These are phyloP conservation scores for Coemansia sp. DNA, from an alignment of 192 early-diverging fungal genomes.

Conservation along the genomic window DNA sequence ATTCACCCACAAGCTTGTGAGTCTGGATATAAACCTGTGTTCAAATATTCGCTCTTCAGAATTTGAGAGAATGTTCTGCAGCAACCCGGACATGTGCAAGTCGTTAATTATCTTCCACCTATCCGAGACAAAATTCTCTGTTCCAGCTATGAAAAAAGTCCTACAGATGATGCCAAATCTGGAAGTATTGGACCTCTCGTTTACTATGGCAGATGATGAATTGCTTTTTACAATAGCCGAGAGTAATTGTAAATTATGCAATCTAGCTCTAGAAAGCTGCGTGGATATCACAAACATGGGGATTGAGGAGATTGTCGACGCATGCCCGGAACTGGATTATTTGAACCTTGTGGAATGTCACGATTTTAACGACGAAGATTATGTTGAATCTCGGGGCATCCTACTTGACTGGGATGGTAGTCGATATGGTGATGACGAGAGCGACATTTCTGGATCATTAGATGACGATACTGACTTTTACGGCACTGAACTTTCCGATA, in stretches of 20 bases:
- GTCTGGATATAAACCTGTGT: slow-evolving; percentile 26
- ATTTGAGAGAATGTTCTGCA: slow-evolving; percentile 4
- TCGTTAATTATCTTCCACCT: slow-evolving; percentile 10
- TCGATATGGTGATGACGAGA: background rate
- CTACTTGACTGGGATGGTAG: background rate
- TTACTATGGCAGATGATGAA: background rate
- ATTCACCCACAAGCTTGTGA: background rate
- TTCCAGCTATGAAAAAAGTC: background rate
- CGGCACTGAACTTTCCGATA: no score
- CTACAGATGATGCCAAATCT: slow-evolving; percentile 7
- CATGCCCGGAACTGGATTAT: background rate
- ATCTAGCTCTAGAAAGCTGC: background rate
- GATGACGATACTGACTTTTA: background rate
- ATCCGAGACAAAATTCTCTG: slow-evolving; percentile 14
- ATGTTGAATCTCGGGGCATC: background rate
- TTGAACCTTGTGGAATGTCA: slow-evolving; percentile 1
- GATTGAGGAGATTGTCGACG: background rate
- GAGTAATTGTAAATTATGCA: background rate
- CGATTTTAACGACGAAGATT: background rate
- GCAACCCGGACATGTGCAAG: slow-evolving; percentile 4
- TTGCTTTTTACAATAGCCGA: slow-evolving; percentile 1
- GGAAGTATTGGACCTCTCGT: background rate
- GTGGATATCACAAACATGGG: background rate
- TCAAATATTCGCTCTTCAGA: slow-evolving; percentile 6
- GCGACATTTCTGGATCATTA: no score